phyloP scores from a whole-genome alignment of 75 land plant species.

The Cryptomeria japonica region DNA sequence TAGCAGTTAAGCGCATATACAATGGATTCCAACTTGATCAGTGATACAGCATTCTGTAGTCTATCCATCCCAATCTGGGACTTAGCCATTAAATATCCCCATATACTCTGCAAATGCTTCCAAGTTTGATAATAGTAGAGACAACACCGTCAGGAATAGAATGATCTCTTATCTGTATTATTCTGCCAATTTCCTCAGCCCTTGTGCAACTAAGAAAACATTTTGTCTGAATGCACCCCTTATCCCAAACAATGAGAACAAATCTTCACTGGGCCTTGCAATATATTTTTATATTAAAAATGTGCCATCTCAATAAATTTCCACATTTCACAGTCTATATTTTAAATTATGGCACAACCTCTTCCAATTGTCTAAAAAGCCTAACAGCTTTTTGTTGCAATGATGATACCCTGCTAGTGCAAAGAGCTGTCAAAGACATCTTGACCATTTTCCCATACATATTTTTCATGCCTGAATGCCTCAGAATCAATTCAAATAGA shows the following conservation, averaged over 20 bases:
- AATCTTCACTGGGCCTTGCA: neutral
- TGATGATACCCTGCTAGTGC: constrained; percentile 11
- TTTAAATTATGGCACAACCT: neutral
- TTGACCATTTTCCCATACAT: constrained; percentile 16
- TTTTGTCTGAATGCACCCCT: neutral
- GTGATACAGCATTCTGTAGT: neutral
- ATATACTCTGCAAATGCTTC: neutral
- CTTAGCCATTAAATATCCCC: neutral
- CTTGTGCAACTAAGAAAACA: neutral
- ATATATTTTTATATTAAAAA: neutral
- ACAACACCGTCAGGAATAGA: neutral
- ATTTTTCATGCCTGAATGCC: constrained; percentile 13
- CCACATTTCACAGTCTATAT: neutral
- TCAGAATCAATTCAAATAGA: constrained; percentile 16
- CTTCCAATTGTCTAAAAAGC: constrained; percentile 6
- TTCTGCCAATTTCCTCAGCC: neutral
- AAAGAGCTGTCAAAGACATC: constrained; percentile 20
- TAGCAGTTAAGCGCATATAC: neutral
- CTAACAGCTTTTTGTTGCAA: constrained; percentile 7
- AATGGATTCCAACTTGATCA: neutral
- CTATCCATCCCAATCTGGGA: neutral
- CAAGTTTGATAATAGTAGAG: neutral
- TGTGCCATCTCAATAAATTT: neutral
- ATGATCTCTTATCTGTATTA: neutral
- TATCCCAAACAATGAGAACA: neutral